These are phyloP conservation scores for Lactifluus echinatus DNA, from an alignment of 768 basidiomycete genomes.

Conservation along the genomic window DNA sequence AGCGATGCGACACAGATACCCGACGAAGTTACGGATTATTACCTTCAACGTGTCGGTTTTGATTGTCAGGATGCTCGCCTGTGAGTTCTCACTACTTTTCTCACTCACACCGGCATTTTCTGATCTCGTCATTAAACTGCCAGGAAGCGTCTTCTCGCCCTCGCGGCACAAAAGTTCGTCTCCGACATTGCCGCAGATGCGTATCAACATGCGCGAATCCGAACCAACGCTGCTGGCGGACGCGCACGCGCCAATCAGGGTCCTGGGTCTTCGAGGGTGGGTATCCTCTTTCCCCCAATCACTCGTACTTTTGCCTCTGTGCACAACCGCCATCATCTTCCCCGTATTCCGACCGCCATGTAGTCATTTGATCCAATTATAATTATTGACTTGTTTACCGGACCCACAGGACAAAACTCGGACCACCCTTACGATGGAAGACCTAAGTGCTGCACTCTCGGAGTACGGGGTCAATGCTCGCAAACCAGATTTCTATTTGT, in stretches of 20 bases:
- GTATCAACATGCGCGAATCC: slow-evolving; percentile 94
- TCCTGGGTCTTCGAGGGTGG: slow-evolving; percentile 56
- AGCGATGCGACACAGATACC: slow-evolving; percentile 55
- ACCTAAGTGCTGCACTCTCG: slow-evolving; percentile 82
- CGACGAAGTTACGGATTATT: slow-evolving; percentile 96
- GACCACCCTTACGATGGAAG: slow-evolving; percentile 96
- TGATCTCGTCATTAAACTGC: slow-evolving; percentile 4
- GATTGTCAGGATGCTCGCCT: slow-evolving; percentile 90
- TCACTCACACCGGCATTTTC: neutral
- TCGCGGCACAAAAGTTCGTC: slow-evolving; percentile 97
- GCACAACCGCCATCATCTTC: neutral
- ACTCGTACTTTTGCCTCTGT: neutral
- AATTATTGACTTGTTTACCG: neutral
- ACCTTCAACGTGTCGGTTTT: slow-evolving; percentile 91
- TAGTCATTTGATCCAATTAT: neutral
- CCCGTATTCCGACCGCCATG: neutral
- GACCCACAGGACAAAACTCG: slow-evolving; percentile 73
- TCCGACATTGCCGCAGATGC: slow-evolving; percentile 95
- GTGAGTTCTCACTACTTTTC: slow-evolving; percentile 37
- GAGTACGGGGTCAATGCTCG: slow-evolving; percentile 94
- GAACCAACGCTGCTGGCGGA: slow-evolving; percentile 77
- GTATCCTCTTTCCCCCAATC: slow-evolving; percentile 18
- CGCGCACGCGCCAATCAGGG: slow-evolving; percentile 57
- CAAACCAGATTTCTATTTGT: slow-evolving; percentile 93
- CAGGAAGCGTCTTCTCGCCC: slow-evolving; percentile 88